Base-by-base conservation (phyloP, 208 protist species). In the Leishmania tarentolae region DNA sequence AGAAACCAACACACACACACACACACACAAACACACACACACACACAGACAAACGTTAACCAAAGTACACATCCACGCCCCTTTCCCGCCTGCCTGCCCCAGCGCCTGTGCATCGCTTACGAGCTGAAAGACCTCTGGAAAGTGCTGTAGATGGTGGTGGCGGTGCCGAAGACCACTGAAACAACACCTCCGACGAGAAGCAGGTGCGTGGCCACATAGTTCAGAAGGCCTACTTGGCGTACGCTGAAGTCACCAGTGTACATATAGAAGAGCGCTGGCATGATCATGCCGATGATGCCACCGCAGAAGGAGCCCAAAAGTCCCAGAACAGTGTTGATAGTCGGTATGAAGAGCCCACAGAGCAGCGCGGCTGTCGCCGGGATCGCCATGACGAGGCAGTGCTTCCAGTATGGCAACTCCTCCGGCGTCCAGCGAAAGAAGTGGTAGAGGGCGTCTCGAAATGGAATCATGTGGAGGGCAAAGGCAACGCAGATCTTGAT, bases 401-500 rank as follows among this genome's bases (percentile, higher is more conserved):
- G 76, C 80, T 84, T 79, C 83, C 81, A 83, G 66, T 83, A 88
- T 47, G 84, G 84, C 72, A 90, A 59, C 11, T 66, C 56, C 50
- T 70, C 81, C 37, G 79, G 73, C 21, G 76, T 75, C 76, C 72
- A 85, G 59, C 84, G 46, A 19, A 91, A 37, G 46, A 91, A 46
- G 68, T 90, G 86, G 78, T 95, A 93, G 8, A 90, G 61, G 37
- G 87, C 86, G 52, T 93, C 87, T 31, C 88, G 88, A 31, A 85
- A 88, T 3, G 90, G 87, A 66, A 92, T 86, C 70, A 93, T 87
- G 59, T 93, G 86, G 52, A 95, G 42, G 9, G 85, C 83, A 59
- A 92, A 92, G 31, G 83, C 88, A 21, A 88, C 83, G 80, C 90
- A 92, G 73, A 94, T 81, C 74, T 94, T 93, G 46, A 92, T n/a